Base-by-base conservation (phyloP, 345 rosid species). In the Crucihimalaya himalaica region DNA sequence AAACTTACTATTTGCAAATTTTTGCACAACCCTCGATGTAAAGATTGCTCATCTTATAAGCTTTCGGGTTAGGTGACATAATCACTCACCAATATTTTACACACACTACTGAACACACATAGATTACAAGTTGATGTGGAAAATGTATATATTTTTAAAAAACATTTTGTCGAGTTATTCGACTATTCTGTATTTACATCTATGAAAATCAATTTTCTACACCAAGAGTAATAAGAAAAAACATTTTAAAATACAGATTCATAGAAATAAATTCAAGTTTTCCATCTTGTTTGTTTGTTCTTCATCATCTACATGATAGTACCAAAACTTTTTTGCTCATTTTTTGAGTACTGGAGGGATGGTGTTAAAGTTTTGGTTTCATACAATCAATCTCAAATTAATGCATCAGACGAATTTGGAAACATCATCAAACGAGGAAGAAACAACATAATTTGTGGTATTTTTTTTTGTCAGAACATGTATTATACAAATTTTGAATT, bases 41-140 rank as follows among this genome's bases (percentile, higher is more conserved):
- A 53, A 77, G 68, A 14, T 71, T 65, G 72, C 61, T 47, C 46
- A 55, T 63, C 70, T 28, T 45, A 6, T 56, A 68, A 68, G 63
- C 58, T 60, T 52, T 13, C 16, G 15, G 56, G 51, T 62, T 76
- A 69, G 75, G 75, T 69, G 28, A 58, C 50, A 66, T 57, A 66
- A 73, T 52, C 63, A 19, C 34, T 52, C 62, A 52, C 61, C 60
- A 48, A 71, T 50, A 71, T n/a, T 29, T 47, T 29, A 70, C 12
- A 46, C 34, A 60, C 15, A n/a, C 13, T 13, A 16, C 75, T 71
- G 8, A 71, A 11, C 19, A n/a, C 51, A 61, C 69, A 72, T 20
- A 61, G 42, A 71, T 51, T 18, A 51, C 64, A 73, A 68, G 54
- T 68, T 63, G 65, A 43, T 28, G 39, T 54, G 57, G 29, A 32